Conservation (phyloP, 768 basidiomycete species). For the Favolaschia claudopus region DNA sequence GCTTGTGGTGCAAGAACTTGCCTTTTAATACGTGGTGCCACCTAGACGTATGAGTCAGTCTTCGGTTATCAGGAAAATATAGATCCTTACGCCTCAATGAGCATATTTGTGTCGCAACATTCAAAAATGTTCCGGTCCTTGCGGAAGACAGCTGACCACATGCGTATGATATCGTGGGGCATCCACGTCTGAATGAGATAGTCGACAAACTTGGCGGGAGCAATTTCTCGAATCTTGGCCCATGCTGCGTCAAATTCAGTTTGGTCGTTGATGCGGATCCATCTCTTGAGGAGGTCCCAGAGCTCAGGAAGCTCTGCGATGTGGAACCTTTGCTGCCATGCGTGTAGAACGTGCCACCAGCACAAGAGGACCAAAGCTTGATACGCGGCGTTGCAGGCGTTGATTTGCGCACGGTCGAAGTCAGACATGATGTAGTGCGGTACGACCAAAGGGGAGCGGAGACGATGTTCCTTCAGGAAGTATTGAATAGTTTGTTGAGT, state of each 20-base stretch:
- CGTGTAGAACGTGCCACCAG: constrained; percentile 42
- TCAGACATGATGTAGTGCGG: constrained; percentile 8
- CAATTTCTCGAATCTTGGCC: constrained; percentile 19
- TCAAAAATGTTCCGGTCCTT: constrained; percentile 18
- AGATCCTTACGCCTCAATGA: constrained; percentile 33
- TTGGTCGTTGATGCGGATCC: constrained; percentile 26
- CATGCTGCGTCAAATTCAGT: constrained; percentile 25
- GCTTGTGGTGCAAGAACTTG: no score
- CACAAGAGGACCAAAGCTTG: constrained; percentile 25
- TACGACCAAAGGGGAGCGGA: not conserved
- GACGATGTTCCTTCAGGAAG: constrained; percentile 16
- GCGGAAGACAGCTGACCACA: constrained; percentile 34
- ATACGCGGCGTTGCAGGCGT: not conserved
- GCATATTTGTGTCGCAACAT: constrained; percentile 36
- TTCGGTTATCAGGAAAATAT: no score
- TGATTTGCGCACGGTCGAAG: constrained; percentile 18
- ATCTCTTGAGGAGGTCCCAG: constrained; percentile 31
- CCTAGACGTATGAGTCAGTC: no score
- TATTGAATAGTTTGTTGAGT: constrained; percentile 26
- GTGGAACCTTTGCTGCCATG: constrained; percentile 38
- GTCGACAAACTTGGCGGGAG: constrained; percentile 14
- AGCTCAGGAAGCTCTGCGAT: constrained; percentile 16
- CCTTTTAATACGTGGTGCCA: no score
- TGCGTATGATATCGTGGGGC: not conserved
- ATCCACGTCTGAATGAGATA: constrained; percentile 34